Evolutionary conservation across 805 yeast species (phyloP).

Genomic region (Candida cerambycidarum): DNA sequence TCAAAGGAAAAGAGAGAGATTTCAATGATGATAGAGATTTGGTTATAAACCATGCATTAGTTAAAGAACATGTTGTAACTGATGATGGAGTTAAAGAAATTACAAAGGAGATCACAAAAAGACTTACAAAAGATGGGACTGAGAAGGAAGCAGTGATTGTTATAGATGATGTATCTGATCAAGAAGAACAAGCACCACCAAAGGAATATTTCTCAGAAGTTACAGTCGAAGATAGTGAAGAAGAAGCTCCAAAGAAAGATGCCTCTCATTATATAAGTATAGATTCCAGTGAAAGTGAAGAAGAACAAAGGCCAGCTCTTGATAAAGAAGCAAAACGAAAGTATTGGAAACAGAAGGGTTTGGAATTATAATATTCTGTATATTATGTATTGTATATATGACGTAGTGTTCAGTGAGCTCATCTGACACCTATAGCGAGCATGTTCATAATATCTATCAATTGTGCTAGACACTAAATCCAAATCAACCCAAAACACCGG

Average conservation of each 20-base stretch:
- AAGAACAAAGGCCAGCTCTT: constrained; percentile 19
- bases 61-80: constrained; percentile 22
- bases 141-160: constrained; percentile 1
- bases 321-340: constrained; percentile 38
- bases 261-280: constrained; percentile 8
- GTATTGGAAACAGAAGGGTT: constrained; percentile 44
- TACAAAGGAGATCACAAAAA: background rate
- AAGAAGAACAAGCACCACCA: no score
- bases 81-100: background rate
- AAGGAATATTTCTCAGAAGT: constrained; percentile 46
- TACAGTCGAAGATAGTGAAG: constrained; percentile 37
- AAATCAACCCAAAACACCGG: no score
- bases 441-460: no score
- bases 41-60: constrained; percentile 60
- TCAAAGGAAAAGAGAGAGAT: constrained; percentile 71
- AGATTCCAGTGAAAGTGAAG: constrained; percentile 8
- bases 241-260: constrained; percentile 16
- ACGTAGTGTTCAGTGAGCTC: no score
- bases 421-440: no score
- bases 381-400: constrained; percentile 1
- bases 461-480: no score
- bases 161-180: constrained; percentile 4
- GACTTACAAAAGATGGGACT: background rate
- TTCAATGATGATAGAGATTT: constrained; percentile 70
- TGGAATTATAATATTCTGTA: constrained; percentile 24